Base-by-base conservation (phyloP, 192 early-diverging fungal species). In the Coemansia reversa region DNA sequence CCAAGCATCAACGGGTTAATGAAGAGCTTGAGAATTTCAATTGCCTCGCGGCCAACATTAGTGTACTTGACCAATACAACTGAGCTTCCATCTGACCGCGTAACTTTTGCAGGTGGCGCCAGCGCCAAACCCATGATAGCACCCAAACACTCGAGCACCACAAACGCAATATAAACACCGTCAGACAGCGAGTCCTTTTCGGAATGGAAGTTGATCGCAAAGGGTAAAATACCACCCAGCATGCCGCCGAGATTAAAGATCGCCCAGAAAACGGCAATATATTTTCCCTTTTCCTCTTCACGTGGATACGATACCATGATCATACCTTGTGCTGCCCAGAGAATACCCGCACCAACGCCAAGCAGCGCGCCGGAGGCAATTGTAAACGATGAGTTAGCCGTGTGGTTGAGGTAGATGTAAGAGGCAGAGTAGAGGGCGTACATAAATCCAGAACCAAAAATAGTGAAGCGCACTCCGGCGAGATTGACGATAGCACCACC, bases 261-360 rank as follows among this genome's bases (percentile, higher is more conserved):
- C 62, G 87, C 83, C 93, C 93, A 95, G 85, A 95, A 95, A 32
- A 88, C 81, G 22, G 87, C 87, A 54, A 95, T 92, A 75, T 83
- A 92, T 62, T 82, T 86, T 39, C 90, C 92, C 82, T 93, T 93
- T 48, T 90, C 83, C n/a, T 86, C 69, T 66, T 94, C 92, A 18
- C 76, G 75, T 28, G 93, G 91, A 72, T 95, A 93, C 56, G 93
- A 88, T 69, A 92, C 84, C 88, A 93, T 91, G 66, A 95, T 91
- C 74, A 88, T 86, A 33, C 91, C 87, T 65, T 91, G 89, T 12
- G 89, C 89, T 4, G 91, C 88, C 84, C 87, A 87, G 54, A 91
- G 74, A 65, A 94, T 85, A 58, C 90, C 92, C 4, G 93, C 93
- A 60, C 91, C 90, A 22, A 91, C 59, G 68, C 93, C 93, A 35